Evolutionary conservation across 139 green algal species (phyloP).

Genomic region (Picochlorum sp.): DNA sequence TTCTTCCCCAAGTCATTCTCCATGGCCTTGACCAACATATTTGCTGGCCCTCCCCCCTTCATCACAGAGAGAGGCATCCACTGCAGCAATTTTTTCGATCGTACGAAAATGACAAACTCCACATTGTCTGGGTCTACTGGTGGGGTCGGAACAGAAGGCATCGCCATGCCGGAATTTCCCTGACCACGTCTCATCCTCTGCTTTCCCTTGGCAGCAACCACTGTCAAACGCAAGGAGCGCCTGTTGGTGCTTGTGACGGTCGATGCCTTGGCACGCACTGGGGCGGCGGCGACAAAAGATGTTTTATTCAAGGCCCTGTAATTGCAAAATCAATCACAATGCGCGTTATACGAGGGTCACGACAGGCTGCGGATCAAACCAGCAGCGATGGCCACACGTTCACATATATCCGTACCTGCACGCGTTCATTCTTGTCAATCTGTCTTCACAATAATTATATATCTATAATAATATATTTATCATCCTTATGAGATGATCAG

Average conservation of each 20-base stretch:
- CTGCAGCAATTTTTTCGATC: conserved; percentile 36
- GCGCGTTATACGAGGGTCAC: no score
- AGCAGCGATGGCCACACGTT: conserved; percentile 1
- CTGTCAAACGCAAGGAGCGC: neutral
- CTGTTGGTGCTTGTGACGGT: no score
- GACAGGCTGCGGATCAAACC: neutral
- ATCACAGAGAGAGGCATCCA: conserved; percentile 60
- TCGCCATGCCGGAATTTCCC: conserved; percentile 12
- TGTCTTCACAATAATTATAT: neutral
- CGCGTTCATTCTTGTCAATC: neutral
- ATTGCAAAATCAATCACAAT: no score
- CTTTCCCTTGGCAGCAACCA: conserved; percentile 29
- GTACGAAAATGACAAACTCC: conserved; percentile 70
- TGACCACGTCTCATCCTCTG: conserved; percentile 22
- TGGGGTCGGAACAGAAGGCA: conserved; percentile 33
- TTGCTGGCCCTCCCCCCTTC: conserved; percentile 47
- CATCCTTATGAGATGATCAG: conserved; percentile 15
- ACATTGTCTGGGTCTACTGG: conserved; percentile 64
- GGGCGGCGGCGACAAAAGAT: no score
- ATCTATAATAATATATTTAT: conserved; percentile 1
- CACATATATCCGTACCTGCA: neutral
- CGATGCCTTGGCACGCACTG: neutral
- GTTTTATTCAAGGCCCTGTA: no score
- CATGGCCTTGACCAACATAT: conserved; percentile 55
- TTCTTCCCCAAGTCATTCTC: conserved; percentile 40